Evolutionary conservation across 179 eudicot genomes (phyloP).

Genomic region (Carnegiea gigantea): DNA sequence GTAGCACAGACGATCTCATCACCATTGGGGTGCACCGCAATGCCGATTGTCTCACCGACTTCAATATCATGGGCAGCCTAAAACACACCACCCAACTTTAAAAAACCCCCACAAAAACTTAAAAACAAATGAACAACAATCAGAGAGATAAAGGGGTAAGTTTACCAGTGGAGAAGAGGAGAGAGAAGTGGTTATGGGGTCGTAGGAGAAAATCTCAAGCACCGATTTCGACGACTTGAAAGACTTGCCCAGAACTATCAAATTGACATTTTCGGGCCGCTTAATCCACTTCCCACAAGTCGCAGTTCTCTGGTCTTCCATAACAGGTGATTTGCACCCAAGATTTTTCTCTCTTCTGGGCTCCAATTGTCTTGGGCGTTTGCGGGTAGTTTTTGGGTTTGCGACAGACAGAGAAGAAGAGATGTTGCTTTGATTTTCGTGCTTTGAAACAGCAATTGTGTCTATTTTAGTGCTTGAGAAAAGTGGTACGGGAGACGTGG

Average conservation of each 20-base stretch:
- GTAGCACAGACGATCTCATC: conserved; percentile 82
- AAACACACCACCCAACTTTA: background rate
- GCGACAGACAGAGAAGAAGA: background rate
- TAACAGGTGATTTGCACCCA: background rate
- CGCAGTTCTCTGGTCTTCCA: conserved; percentile 41
- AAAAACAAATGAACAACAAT: background rate
- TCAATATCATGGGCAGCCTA: conserved; percentile 60
- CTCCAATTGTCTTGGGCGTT: conserved; percentile 4
- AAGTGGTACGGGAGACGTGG: background rate
- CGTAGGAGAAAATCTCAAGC: conserved; percentile 67
- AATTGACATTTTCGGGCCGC: conserved; percentile 78
- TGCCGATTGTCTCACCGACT: conserved; percentile 55
- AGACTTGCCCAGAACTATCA: conserved; percentile 61
- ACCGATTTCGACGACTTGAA: conserved; percentile 35
- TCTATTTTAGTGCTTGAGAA: background rate
- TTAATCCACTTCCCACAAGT: conserved; percentile 82
- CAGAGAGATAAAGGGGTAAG: background rate
- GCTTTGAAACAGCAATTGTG: conserved; percentile 6
- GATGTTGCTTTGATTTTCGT: background rate
- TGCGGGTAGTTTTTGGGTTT: background rate
- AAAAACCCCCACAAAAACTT: background rate
- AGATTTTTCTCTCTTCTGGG: background rate
- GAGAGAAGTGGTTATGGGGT: conserved; percentile 51
- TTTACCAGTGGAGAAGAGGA: conserved; percentile 69
- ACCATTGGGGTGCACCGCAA: conserved; percentile 90